phyloP scores from a whole-genome alignment of 352 stramenopile genomes.

The Globisporangium okanoganense region DNA sequence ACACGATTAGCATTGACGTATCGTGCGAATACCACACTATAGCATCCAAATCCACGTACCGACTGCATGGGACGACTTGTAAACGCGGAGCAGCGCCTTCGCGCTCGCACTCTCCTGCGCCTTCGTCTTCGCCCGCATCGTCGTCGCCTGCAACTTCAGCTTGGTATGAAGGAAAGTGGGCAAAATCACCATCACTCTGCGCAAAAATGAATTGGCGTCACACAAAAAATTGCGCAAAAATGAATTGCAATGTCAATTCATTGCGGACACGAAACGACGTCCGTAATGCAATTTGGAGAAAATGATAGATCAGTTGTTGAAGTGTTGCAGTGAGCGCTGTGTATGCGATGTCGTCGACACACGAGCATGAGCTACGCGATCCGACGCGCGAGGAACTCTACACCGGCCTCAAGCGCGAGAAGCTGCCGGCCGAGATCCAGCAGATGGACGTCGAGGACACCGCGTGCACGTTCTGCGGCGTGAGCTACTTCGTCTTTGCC shows the following conservation, averaged over 20 bases:
- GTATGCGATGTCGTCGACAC: slow-evolving; percentile 9
- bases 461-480: slow-evolving; percentile 79
- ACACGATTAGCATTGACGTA: neutral
- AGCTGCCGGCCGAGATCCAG: slow-evolving; percentile 62
- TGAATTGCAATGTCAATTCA: too few relatives aligned
- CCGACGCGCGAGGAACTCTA: slow-evolving; percentile 54
- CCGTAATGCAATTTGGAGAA: too few relatives aligned
- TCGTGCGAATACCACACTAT: neutral
- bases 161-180: neutral
- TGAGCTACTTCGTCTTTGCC: slow-evolving; percentile 85
- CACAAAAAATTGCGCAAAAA: neutral
- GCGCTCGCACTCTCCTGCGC: neutral
- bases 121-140: neutral
- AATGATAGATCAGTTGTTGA: too few relatives aligned
- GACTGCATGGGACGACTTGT: neutral
- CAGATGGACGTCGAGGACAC: slow-evolving; percentile 64
- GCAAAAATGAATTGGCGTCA: neutral
- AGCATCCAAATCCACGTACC: neutral
- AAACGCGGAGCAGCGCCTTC: neutral
- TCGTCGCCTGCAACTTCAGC: neutral
- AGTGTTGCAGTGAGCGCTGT: neutral
- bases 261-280: neutral
- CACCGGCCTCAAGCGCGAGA: slow-evolving; percentile 44
- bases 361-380: slow-evolving; percentile 8
- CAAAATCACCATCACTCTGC: neutral